phyloP scores from a whole-genome alignment of 2,329 filamentous ascomycete genomes.

The Penicillium sp. region DNA sequence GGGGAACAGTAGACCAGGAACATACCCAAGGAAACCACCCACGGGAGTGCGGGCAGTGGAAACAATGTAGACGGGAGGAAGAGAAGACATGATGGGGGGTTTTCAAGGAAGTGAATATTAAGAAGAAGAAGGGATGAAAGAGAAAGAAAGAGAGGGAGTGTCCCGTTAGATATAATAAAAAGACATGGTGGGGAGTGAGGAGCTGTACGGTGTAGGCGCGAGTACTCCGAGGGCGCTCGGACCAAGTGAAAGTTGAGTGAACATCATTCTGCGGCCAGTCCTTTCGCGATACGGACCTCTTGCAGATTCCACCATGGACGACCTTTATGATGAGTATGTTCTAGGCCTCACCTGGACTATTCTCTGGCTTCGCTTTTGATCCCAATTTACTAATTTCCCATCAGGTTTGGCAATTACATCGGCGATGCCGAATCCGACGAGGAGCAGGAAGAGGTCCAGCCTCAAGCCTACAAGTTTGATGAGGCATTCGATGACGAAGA shows the following conservation, averaged over 20 bases:
- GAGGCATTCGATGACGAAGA: conserved; percentile 67
- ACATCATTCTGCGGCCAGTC: conserved; percentile 2
- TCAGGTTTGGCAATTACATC: conserved; percentile 95
- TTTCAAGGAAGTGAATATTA: neutral
- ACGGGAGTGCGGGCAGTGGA: conserved; percentile 87
- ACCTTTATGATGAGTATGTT: conserved; percentile 89
- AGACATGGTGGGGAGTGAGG: conserved; percentile 22
- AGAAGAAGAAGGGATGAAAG: neutral
- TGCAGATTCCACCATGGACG: conserved; percentile 68
- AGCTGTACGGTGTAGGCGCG: conserved; percentile 31
- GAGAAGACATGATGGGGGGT: conserved; percentile 64
- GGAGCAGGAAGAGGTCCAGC: conserved; percentile 72
- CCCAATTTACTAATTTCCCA: neutral
- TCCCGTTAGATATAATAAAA: conserved; percentile 9
- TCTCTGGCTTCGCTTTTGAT: conserved; percentile 1
- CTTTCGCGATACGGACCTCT: neutral
- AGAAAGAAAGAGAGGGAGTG: neutral
- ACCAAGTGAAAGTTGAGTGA: conserved; percentile 26
- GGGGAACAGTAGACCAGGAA: conserved; percentile 4
- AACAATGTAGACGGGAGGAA: conserved; percentile 93
- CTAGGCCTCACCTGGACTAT: conserved; percentile 22
- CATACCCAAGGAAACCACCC: conserved; percentile 88
- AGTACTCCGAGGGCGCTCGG: conserved; percentile 24
- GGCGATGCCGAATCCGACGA: conserved; percentile 92
- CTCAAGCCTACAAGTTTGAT: conserved; percentile 77